phyloP scores from a whole-genome alignment of 1,139 yeast genomes.

The Entelexis paramagnoliae region DNA sequence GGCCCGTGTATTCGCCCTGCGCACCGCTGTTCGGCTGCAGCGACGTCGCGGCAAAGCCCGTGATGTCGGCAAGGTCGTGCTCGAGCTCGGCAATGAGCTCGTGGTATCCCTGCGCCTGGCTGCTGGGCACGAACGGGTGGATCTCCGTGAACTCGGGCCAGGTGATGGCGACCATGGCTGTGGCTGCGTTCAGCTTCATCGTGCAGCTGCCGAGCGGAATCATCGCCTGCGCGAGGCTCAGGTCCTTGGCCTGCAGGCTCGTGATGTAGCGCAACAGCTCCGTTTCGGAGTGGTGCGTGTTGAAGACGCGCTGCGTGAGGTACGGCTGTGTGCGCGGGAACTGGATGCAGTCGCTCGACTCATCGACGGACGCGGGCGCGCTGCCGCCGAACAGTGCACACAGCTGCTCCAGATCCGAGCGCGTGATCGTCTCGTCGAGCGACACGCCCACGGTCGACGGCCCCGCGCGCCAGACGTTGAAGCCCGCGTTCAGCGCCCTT shows the following conservation, averaged over 20 bases:
- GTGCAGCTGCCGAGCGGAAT: constrained; percentile 96
- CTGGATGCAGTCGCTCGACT: constrained; percentile 35
- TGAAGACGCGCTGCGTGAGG: constrained; percentile 68
- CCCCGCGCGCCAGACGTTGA: constrained; percentile 66
- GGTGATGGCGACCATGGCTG: constrained; percentile 85
- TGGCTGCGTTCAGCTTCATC: constrained; percentile 92
- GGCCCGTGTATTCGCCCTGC: constrained; percentile 94
- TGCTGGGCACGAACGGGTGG: constrained; percentile 86
- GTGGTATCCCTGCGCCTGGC: constrained; percentile 78
- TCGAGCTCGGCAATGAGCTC: constrained; percentile 68
- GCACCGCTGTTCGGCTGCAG: constrained; percentile 98
- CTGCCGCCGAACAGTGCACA: constrained; percentile 39
- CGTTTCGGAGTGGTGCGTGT: constrained; percentile 84
- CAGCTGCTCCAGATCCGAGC: constrained; percentile 49
- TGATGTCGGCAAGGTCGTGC: constrained; percentile 76
- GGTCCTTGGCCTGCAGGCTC: constrained; percentile 73
- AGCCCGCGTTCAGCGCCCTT: constrained; percentile 54
- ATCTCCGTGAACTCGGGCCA: constrained; percentile 85
- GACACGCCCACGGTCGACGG: constrained; percentile 58
- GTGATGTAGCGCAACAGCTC: constrained; percentile 87
- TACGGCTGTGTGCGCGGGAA: constrained; percentile 47
- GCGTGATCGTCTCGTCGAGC: constrained; percentile 74
- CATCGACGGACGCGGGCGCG: constrained; percentile 17
- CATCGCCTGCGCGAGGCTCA: constrained; percentile 92
- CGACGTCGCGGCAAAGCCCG: constrained; percentile 90